phyloP scores from a whole-genome alignment of 495 filamentous ascomycete species.

The Xeromyces bisporus region DNA sequence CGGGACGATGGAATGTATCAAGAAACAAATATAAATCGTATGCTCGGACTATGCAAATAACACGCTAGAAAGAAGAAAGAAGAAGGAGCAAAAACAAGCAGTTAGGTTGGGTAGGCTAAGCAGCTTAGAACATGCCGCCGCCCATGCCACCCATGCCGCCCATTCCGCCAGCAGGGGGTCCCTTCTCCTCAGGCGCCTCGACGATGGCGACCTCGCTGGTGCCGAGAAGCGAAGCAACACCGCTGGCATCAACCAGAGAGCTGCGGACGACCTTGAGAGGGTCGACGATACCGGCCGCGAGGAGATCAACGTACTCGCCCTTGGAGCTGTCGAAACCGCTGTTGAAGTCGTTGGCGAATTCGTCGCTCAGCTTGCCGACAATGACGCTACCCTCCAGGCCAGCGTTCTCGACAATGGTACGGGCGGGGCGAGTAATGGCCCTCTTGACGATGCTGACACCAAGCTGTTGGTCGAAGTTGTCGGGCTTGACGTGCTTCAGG shows the following conservation, averaged over 20 bases:
- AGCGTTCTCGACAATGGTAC: slow-evolving; percentile 95
- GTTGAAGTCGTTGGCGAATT: slow-evolving; percentile 88
- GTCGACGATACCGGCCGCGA: slow-evolving; percentile 87
- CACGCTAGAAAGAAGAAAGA: slow-evolving; percentile 15
- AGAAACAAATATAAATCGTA: slow-evolving; percentile 18
- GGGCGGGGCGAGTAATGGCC: slow-evolving; percentile 86
- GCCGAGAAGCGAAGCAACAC: slow-evolving; percentile 91
- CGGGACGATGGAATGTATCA: slow-evolving; percentile 7
- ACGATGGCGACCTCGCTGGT: slow-evolving; percentile 97
- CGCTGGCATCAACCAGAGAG: slow-evolving; percentile 80
- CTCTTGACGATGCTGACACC: slow-evolving; percentile 95
- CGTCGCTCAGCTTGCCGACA: slow-evolving; percentile 94
- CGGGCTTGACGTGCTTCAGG: slow-evolving; percentile 59
- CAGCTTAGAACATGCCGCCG: slow-evolving; percentile 32
- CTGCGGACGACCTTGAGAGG: slow-evolving; percentile 98
- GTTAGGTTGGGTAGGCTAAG: slow-evolving; percentile 3
- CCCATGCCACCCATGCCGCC: slow-evolving; percentile 46
- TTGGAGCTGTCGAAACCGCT: slow-evolving; percentile 91
- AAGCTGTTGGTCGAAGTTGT: slow-evolving; percentile 98
- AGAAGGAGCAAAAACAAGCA: slow-evolving; percentile 3
- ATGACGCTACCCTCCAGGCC: slow-evolving; percentile 90
- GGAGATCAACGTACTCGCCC: slow-evolving; percentile 98
- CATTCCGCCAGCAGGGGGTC: slow-evolving; percentile 33
- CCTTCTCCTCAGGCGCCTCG: slow-evolving; percentile 90
- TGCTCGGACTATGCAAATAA: slow-evolving; percentile 29